Evolutionary conservation across 1,139 yeast genomes (phyloP), one percentile per base, ranked within the genome.

Genomic region (Geotrichum aggregatum): DNA sequence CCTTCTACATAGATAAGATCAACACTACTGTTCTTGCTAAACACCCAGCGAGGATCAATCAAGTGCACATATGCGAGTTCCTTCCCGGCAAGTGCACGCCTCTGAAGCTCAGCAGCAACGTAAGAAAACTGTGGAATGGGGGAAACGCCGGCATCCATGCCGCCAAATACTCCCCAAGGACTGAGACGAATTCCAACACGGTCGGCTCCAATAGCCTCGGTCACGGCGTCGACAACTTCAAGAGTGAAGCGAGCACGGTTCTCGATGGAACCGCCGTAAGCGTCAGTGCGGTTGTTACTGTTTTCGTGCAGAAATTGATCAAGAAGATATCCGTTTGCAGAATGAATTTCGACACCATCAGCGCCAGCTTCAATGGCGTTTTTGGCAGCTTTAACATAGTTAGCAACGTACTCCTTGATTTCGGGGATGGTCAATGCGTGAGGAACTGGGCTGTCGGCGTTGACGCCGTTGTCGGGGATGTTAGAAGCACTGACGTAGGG

Each of bases 201-300:
- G 10, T 73, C 72, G 26, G 78, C 75, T 34, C 87, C 88, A 57
- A 83, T 66, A 4, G 76, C 76, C 5, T 70, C 79, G 38, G 67
- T 63, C 8, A 79, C 61, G 8, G 76, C 77, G 57, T 81, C 84
- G 45, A 82, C 68, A 40, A 81, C 70, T 60, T 81, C 84, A 49
- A 83, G 68, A 8, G 73, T 59, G 58, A 83, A 75, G 56, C 85
- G 70, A n/a, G 83, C 74, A 56, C 87, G 73, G 68, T 83, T 83
- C 63, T 82, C 87, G 59, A 82, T 73, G n/a, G 78, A 71, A 2
- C 88, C 86, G 58, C 87, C 88, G 64, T 82, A 83, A 64, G 79
- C 72, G 61, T 83, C 88, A n/a, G 84, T 79, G 65, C 89, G 76
- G 55, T 73, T 62, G 70, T 84, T 84, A 43, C 79, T 66, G 41